Conservation (phyloP, 768 basidiomycete species). For the Scleroderma bovista region DNA sequence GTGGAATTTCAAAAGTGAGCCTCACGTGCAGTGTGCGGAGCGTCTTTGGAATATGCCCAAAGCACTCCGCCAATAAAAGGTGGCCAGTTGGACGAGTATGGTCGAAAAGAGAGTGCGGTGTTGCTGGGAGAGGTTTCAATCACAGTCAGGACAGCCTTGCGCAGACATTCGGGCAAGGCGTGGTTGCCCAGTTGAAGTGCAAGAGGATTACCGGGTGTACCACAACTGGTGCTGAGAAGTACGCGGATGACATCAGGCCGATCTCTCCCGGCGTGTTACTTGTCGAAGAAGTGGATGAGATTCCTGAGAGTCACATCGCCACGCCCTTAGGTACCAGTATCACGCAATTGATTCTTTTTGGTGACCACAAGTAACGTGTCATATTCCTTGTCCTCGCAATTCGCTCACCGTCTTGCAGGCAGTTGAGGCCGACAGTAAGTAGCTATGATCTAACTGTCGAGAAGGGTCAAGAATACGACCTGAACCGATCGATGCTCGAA, state of each 20-base stretch:
- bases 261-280: constrained; percentile 48
- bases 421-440: constrained; percentile 68
- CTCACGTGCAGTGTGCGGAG: constrained; percentile 16
- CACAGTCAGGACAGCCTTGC: constrained; percentile 29
- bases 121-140: constrained; percentile 35
- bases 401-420: too few relatives aligned
- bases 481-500: constrained; percentile 66
- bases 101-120: constrained; percentile 32
- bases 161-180: constrained; percentile 32
- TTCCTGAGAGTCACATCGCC: constrained; percentile 60
- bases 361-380: constrained; percentile 62
- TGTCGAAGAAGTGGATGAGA: constrained; percentile 72
- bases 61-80: constrained; percentile 19
- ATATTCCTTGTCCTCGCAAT: background rate
- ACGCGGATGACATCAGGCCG: constrained; percentile 39
- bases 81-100: constrained; percentile 34
- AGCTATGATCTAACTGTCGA: constrained; percentile 61
- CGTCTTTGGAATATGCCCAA: constrained; percentile 36
- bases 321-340: constrained; percentile 46
- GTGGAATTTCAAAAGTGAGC: constrained; percentile 33
- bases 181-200: constrained; percentile 29
- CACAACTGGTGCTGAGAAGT: constrained; percentile 66
- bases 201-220: constrained; percentile 64
- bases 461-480: constrained; percentile 59
- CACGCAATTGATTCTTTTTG: constrained; percentile 58